phyloP scores from a whole-genome alignment of 106 monocot genomes.

The Allium sativum region DNA sequence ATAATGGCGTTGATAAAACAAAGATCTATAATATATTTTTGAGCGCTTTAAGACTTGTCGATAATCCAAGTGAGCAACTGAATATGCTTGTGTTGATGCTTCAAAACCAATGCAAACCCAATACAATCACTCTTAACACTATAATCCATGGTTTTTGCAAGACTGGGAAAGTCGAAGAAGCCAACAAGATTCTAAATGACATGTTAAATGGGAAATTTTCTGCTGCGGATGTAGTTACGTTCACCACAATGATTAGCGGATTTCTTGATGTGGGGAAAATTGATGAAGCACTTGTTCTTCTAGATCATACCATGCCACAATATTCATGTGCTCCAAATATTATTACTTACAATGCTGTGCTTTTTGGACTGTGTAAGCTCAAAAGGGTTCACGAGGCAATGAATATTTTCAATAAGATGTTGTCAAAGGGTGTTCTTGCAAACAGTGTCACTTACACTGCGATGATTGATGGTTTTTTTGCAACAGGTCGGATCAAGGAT shows the following conservation, averaged over 20 bases:
- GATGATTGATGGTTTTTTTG: conserved; percentile 53
- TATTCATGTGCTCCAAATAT: conserved; percentile 45
- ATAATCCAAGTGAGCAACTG: conserved; percentile 75
- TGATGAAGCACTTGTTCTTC: conserved; percentile 56
- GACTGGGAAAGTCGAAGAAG: conserved; percentile 49
- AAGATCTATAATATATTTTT: conserved; percentile 76
- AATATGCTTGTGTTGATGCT: conserved; percentile 79
- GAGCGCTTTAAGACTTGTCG: conserved; percentile 36
- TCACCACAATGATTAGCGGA: conserved; percentile 60
- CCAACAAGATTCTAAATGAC: conserved; percentile 61
- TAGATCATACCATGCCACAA: conserved; percentile 32
- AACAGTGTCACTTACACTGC: conserved; percentile 40
- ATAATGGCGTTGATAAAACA: conserved; percentile 26
- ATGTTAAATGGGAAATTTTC: conserved; percentile 75
- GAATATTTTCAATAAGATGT: conserved; percentile 60
- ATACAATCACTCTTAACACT: conserved; percentile 78
- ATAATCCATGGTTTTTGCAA: conserved; percentile 89
- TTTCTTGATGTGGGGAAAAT: conserved; percentile 38
- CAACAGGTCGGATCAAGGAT: conserved; percentile 23
- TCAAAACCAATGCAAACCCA: conserved; percentile 61
- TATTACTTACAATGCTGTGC: conserved; percentile 58
- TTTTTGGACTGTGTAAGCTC: conserved; percentile 54
- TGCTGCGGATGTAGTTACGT: conserved; percentile 79
- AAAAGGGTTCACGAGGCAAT: conserved; percentile 42
- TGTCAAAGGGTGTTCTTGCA: conserved; percentile 20